phyloP scores from a whole-genome alignment of 83 land plant genomes.

The Larix sibirica region DNA sequence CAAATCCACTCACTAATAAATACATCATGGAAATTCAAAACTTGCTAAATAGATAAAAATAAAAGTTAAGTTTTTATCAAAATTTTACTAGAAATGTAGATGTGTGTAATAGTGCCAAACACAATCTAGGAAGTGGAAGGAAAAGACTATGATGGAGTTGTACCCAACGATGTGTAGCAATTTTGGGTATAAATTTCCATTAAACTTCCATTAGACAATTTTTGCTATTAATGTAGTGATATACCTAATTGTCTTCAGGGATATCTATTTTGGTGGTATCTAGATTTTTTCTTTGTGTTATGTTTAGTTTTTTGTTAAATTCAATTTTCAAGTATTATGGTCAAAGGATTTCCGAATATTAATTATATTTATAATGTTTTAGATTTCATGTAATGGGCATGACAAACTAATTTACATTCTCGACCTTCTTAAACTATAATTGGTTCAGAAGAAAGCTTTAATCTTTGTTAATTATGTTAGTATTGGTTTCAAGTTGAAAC shows the following conservation, averaged over 20 bases:
- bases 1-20: no score
- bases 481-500: no score
- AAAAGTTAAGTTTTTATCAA: no score
- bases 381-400: conserved; percentile 72
- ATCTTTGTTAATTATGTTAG: conserved; percentile 89
- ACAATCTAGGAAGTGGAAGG: conserved; percentile 52
- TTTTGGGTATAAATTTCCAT: conserved; percentile 48
- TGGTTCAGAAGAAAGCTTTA: conserved; percentile 88
- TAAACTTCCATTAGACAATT: no score
- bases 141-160: conserved; percentile 52
- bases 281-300: no score
- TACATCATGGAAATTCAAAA: no score
- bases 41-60: no score
- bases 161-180: conserved; percentile 89
- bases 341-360: background rate
- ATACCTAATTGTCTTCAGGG: no score
- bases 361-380: conserved; percentile 9
- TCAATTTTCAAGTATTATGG: background rate
- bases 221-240: no score
- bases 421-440: conserved; percentile 70
- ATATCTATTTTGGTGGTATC: no score
- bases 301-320: background rate
- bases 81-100: no score
- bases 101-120: no score
- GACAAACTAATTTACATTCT: conserved; percentile 81